Conservation (phyloP, 257 asterid genomes). For the Rauvolfia tetraphylla region DNA sequence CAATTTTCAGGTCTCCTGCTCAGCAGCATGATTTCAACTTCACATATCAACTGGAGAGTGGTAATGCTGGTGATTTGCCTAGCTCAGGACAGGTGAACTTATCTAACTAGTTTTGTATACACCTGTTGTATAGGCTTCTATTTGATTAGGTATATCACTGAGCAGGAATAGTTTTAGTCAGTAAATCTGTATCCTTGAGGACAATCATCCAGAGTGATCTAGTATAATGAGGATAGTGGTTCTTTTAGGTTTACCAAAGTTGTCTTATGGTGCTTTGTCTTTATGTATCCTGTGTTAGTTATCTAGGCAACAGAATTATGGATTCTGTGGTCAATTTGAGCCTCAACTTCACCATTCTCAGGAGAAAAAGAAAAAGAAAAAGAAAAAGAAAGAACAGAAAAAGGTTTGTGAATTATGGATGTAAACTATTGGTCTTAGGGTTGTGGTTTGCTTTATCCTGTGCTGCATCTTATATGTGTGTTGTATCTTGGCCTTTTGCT, state of each 20-base stretch:
- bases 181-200: not conserved
- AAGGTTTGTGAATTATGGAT: not conserved
- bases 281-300: not conserved
- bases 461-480: not conserved
- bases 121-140: constrained; percentile 8
- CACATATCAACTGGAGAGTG: constrained; percentile 83
- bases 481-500: not conserved
- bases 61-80: constrained; percentile 80
- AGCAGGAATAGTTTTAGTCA: not conserved
- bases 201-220: not conserved
- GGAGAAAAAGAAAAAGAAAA: not conserved
- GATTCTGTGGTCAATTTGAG: not conserved
- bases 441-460: not conserved
- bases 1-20: constrained; percentile 74
- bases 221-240: not conserved
- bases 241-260: not conserved
- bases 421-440: not conserved
- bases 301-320: not conserved
- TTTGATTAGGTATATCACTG: not conserved
- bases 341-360: not conserved
- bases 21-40: constrained; percentile 99
- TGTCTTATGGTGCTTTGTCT: not conserved
- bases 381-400: not conserved
- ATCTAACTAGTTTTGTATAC: not conserved
- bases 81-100: constrained; percentile 82